phyloP scores from a whole-genome alignment of 164 flowering plant genomes.

The Saururus chinensis region DNA sequence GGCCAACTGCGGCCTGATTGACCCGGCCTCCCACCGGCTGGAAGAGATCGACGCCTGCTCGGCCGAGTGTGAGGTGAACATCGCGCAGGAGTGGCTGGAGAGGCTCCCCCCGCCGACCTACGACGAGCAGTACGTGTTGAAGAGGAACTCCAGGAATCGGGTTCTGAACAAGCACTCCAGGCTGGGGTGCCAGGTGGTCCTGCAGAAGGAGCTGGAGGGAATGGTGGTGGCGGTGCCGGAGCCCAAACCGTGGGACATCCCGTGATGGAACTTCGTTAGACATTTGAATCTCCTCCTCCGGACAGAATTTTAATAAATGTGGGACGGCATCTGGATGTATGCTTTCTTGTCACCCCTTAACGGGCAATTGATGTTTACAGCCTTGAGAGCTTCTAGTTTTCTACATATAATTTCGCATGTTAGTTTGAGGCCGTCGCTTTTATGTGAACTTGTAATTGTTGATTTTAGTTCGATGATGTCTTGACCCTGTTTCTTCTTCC shows the following conservation, averaged over 20 bases:
- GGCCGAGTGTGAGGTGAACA: slow-evolving; percentile 91
- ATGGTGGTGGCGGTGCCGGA: slow-evolving; percentile 99
- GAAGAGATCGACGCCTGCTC: slow-evolving; percentile 98
- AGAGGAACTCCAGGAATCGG: slow-evolving; percentile 45
- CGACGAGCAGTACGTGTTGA: slow-evolving; percentile 77
- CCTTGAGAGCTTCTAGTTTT: too few species aligned
- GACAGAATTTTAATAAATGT: too few species aligned
- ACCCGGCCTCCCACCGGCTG: slow-evolving; percentile 82
- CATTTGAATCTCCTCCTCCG: not conserved
- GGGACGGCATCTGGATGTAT: too few species aligned
- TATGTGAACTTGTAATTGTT: too few species aligned
- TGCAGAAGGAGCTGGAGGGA: slow-evolving; percentile 62
- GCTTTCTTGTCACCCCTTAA: too few species aligned
- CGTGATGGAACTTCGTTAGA: slow-evolving; percentile 21
- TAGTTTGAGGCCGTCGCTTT: too few species aligned
- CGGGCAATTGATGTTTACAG: too few species aligned
- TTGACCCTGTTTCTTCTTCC: too few species aligned
- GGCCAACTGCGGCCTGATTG: slow-evolving; percentile 59
- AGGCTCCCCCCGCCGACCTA: slow-evolving; percentile 65
- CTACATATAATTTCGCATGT: too few species aligned
- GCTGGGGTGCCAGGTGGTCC: slow-evolving; percentile 87
- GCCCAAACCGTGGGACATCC: slow-evolving; percentile 89
- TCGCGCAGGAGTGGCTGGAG: slow-evolving; percentile 91
- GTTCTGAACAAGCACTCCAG: slow-evolving; percentile 77
- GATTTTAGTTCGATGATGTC: too few species aligned